phyloP scores from a whole-genome alignment of 2,329 filamentous ascomycete species.

The Pseudocercospora eumusae region DNA sequence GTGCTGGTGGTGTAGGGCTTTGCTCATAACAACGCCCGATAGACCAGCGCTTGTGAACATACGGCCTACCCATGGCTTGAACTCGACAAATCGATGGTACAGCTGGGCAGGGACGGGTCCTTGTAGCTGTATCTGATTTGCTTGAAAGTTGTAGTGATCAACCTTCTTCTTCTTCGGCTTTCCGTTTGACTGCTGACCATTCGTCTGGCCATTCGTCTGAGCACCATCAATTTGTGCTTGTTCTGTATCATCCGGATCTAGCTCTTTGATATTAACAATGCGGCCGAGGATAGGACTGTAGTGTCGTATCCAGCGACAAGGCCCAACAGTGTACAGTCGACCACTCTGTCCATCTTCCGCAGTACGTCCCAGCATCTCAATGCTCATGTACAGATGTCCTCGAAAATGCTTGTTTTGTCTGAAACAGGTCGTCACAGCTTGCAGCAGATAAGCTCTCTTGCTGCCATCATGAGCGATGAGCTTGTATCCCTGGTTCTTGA shows the following conservation, averaged over 20 bases:
- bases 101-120: conserved; percentile 78
- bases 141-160: conserved; percentile 77
- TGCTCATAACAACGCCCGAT: conserved; percentile 76
- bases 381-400: conserved; percentile 70
- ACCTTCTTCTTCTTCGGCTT: conserved; percentile 52
- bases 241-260: conserved; percentile 44
- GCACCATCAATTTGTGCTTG: conserved; percentile 22
- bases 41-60: conserved; percentile 83
- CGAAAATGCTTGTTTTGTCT: conserved; percentile 65
- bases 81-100: conserved; percentile 92
- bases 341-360: conserved; percentile 61
- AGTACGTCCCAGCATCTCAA: conserved; percentile 75
- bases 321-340: conserved; percentile 76
- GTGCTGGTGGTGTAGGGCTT: conserved; percentile 87
- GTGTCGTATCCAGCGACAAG: conserved; percentile 76
- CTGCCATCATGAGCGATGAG: conserved; percentile 83
- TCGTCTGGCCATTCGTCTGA: background rate
- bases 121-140: conserved; percentile 82
- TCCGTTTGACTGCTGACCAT: conserved; percentile 11
- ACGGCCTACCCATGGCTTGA: conserved; percentile 81
- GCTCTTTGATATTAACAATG: conserved; percentile 66
- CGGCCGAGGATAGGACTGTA: conserved; percentile 87
- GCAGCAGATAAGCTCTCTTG: conserved; percentile 79
- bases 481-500: conserved; percentile 64
- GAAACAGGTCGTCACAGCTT: conserved; percentile 66